Evolutionary conservation across 2,329 filamentous ascomycete genomes (phyloP).

Genomic region (Spiromastix sp.): DNA sequence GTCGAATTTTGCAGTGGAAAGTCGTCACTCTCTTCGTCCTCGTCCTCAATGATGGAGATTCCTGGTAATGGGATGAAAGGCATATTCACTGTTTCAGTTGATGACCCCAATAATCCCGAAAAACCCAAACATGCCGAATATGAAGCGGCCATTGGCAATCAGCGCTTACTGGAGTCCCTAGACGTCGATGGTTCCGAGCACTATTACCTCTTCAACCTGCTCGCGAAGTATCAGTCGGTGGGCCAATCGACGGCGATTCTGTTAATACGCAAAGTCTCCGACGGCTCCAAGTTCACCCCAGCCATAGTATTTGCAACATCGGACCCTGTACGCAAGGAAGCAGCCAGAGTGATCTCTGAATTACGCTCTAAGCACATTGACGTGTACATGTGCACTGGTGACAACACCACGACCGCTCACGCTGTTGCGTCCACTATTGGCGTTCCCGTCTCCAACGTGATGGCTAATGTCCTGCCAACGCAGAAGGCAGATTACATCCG

Average conservation of each 20-base stretch:
- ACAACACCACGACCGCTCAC: constrained; percentile 73
- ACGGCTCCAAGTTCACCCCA: constrained; percentile 32
- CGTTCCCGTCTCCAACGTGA: constrained; percentile 63
- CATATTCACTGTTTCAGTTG: constrained; percentile 30
- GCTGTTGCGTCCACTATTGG: constrained; percentile 68
- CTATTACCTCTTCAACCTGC: constrained; percentile 23
- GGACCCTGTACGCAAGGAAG: constrained; percentile 69
- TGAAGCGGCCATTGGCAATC: constrained; percentile 48
- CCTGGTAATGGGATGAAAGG: constrained; percentile 49
- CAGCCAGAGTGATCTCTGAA: constrained; percentile 51
- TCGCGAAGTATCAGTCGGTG: constrained; percentile 29
- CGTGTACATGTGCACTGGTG: constrained; percentile 88
- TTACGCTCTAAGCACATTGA: constrained; percentile 57
- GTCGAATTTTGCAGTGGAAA: constrained; percentile 36
- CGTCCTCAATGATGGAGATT: constrained; percentile 40
- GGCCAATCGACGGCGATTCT: constrained; percentile 37
- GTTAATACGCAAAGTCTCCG: constrained; percentile 23
- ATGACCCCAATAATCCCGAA: constrained; percentile 11
- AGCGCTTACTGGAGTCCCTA: constrained; percentile 36
- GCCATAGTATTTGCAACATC: constrained; percentile 63
- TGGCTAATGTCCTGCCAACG: constrained; percentile 76
- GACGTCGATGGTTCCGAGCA: constrained; percentile 19
- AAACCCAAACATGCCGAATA: constrained; percentile 19
- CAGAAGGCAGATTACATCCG: constrained; percentile 56
- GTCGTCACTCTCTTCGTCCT: constrained; percentile 16